Base-by-base conservation (phyloP, 179 eudicot genomes). In the Corrigiola litoralis region DNA sequence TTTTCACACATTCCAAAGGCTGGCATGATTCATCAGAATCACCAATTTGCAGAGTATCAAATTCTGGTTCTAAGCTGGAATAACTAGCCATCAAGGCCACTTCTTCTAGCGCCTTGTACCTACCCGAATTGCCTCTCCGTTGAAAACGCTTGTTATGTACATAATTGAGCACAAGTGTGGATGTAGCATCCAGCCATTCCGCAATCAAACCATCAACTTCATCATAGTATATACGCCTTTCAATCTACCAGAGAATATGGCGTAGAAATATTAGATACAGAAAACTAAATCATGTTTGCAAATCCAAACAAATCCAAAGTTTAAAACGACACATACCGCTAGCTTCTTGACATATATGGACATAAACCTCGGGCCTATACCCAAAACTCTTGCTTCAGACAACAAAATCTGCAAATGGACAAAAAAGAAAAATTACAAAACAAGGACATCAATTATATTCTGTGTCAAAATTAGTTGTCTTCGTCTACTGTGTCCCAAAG, bases 351-450 rank as follows among this genome's bases (percentile, higher is more conserved):
- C 71, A 61, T 94, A 94, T 69, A 94, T 75, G 33, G 99, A 81
- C 91, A 94, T 90, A 79, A 94, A 94, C 73, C 81, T 86, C 36
- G 99, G 99, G 31, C 99, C 99, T 61, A 90, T 61, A 55, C 89
- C 88, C 80, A 94, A 58, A 57, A 94, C 97, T 72, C 96, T 81
- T 50, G 99, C 99, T 67, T 90, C 89, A 2, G 91, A 84, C 58
- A 79, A 44, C 41, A 83, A 74, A 58, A 84, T 63, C 99, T 94
- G 92, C 84, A 73, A 34, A 58, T 42, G 9, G 44, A 61, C 36
- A 41, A 28, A 41, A 28, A 37, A 41, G 34, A 27, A 13, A 28
- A 28, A 34, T 50, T 28, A 6, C 17, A 42, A 40, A 4, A 51
- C 54, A 58, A 25, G 2, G 33, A 25, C 16, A 25, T 33, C 10